These are phyloP conservation scores for Trichoderma sp. DNA, from an alignment of 2,329 filamentous ascomycete genomes.

Conservation along the genomic window DNA sequence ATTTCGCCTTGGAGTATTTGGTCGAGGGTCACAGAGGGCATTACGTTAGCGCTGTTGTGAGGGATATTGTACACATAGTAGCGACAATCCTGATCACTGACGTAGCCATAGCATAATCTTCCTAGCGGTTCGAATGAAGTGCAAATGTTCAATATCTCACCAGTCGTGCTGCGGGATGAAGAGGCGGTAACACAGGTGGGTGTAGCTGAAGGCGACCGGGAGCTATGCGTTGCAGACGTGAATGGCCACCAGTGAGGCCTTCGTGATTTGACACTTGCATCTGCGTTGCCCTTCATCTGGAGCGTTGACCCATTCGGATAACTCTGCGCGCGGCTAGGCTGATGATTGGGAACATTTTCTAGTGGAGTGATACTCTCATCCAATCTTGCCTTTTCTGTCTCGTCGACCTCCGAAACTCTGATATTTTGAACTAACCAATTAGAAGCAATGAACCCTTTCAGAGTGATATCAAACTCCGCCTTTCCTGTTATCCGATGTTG, in stretches of 20 bases:
- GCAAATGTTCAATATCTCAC: neutral
- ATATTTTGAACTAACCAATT: slow-evolving; percentile 13
- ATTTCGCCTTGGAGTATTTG: slow-evolving; percentile 3
- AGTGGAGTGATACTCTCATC: neutral
- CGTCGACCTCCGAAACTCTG: neutral
- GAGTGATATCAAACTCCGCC: slow-evolving; percentile 27
- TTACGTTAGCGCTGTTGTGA: neutral
- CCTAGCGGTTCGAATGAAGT: neutral
- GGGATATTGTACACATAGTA: slow-evolving; percentile 6
- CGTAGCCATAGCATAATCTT: slow-evolving; percentile 2
- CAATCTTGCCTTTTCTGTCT: neutral
- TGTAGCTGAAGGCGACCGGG: too few relatives aligned
- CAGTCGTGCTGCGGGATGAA: too few relatives aligned
- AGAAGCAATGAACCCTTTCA: slow-evolving; percentile 12
- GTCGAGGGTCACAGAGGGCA: slow-evolving; percentile 4
- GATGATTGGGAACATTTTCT: neutral
- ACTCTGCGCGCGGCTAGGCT: neutral
- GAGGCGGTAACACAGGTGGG: too few relatives aligned
- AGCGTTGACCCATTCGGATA: neutral
- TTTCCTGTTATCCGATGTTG: slow-evolving; percentile 27
- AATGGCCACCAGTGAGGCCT: neutral
- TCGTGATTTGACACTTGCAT: too few relatives aligned
- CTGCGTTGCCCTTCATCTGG: neutral
- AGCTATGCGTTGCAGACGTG: too few relatives aligned
- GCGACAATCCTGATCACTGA: neutral